Percentiles rank a stretch among this genome's conserved stretches.
phyloP scores from a whole-genome alignment of 495 filamentous ascomycete species.

The Bathelium albidoporum region DNA sequence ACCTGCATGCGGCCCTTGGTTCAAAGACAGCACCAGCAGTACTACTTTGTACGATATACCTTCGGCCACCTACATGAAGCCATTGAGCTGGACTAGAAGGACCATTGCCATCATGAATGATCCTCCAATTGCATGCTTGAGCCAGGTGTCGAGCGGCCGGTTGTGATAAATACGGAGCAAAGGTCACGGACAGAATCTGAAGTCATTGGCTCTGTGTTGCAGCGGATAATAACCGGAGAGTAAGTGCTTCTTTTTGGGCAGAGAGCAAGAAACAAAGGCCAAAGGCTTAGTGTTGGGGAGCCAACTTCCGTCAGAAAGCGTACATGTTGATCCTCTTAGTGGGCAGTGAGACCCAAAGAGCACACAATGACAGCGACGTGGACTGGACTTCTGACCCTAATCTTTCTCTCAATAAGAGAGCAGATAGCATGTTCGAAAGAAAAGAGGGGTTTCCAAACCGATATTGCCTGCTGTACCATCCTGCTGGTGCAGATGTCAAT shows the following conservation, averaged over 20 bases:
- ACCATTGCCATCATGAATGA: background rate
- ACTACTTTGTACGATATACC: background rate
- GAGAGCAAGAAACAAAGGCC: background rate
- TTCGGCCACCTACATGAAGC: background rate
- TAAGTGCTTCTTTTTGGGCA: background rate
- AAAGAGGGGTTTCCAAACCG: background rate
- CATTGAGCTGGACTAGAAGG: background rate
- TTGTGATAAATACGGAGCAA: background rate
- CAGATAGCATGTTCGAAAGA: background rate
- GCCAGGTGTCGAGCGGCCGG: background rate
- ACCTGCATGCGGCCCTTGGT: background rate
- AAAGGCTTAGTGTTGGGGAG: background rate
- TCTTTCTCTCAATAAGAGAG: background rate
- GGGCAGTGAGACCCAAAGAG: background rate
- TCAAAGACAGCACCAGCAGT: background rate
- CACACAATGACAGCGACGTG: background rate
- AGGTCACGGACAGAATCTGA: background rate
- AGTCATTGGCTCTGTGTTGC: background rate
- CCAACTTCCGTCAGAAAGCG: background rate
- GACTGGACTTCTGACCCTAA: background rate
- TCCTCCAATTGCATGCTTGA: background rate
- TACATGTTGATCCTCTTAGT: background rate
- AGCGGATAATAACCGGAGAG: background rate
- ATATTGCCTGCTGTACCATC: background rate
- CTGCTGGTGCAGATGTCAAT: background rate